Conservation (phyloP, 2,329 filamentous ascomycete genomes). For the Aspergillus floridensis region DNA sequence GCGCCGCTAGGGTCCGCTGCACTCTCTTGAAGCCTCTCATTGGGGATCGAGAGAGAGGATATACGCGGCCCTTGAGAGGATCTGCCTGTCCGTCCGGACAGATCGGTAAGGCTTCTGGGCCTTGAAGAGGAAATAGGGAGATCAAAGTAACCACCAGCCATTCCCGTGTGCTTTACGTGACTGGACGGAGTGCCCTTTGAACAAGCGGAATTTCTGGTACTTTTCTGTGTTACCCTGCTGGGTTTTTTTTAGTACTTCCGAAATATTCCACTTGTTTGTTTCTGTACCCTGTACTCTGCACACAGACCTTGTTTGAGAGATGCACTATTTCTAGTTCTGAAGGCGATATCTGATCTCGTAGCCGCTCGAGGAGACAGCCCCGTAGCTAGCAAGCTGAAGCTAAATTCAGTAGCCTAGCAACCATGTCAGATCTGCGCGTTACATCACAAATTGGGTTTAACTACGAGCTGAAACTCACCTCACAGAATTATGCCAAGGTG, state of each 20-base stretch:
- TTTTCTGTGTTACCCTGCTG: slow-evolving; percentile 13
- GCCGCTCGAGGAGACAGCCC: not conserved
- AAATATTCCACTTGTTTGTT: not conserved
- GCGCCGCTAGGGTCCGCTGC: slow-evolving; percentile 23
- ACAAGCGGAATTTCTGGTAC: slow-evolving; percentile 5
- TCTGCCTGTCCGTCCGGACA: slow-evolving; percentile 19
- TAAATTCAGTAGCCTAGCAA: slow-evolving; percentile 14
- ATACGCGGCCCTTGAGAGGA: slow-evolving; percentile 26
- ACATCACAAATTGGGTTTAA: slow-evolving; percentile 6
- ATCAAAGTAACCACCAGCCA: slow-evolving; percentile 37
- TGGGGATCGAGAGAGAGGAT: slow-evolving; percentile 24
- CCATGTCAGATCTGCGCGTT: slow-evolving; percentile 16
- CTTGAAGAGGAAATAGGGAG: slow-evolving; percentile 28
- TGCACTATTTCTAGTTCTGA: not conserved
- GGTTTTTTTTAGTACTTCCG: not conserved
- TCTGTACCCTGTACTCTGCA: not conserved
- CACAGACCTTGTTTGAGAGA: not conserved
- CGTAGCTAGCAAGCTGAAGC: not conserved
- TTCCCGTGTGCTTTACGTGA: slow-evolving; percentile 19
- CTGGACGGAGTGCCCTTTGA: slow-evolving; percentile 2
- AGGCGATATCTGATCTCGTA: not conserved
- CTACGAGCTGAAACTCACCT: slow-evolving; percentile 13
- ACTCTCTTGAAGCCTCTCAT: slow-evolving; percentile 23
- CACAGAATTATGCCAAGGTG: slow-evolving; percentile 12
- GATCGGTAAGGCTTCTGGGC: slow-evolving; percentile 27